phyloP scores from a whole-genome alignment of 441 rosid genomes.

The California macrophylla region DNA sequence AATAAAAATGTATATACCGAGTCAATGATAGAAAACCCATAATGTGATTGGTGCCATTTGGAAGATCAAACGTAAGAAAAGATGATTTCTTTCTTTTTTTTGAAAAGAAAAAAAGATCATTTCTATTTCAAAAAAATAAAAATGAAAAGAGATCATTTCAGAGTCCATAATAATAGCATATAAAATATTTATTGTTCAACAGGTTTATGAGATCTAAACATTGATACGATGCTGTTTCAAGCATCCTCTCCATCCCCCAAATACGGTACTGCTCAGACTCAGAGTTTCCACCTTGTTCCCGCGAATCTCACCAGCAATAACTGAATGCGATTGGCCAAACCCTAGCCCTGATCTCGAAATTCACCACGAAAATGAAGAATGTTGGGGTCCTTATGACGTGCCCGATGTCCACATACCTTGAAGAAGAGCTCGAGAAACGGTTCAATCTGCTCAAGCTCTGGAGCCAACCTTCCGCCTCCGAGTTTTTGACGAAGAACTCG shows the following conservation, averaged over 20 bases:
- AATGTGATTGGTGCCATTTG: background rate
- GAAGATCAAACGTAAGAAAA: background rate
- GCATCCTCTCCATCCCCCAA: background rate
- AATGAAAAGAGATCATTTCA: background rate
- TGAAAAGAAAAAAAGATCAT: background rate
- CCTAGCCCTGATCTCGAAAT: background rate
- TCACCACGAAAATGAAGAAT: conserved; percentile 1
- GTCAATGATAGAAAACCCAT: background rate
- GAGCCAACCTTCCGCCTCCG: conserved; percentile 15
- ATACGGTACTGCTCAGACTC: background rate
- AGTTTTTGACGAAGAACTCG: conserved; percentile 8
- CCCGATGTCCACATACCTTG: conserved; percentile 20
- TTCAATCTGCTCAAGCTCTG: conserved; percentile 16
- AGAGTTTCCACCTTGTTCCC: background rate
- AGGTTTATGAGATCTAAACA: background rate
- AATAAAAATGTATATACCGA: background rate
- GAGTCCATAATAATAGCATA: background rate
- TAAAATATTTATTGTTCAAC: background rate
- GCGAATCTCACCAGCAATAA: background rate
- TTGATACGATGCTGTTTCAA: background rate
- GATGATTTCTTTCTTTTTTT: too few relatives aligned
- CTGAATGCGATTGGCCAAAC: background rate
- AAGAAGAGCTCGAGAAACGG: conserved; percentile 15
- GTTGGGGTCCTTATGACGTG: conserved; percentile 19
- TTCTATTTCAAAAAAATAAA: too few relatives aligned